Evolutionary conservation across 2,329 filamentous ascomycete species (phyloP).

Genomic region (Xylaria sp.): DNA sequence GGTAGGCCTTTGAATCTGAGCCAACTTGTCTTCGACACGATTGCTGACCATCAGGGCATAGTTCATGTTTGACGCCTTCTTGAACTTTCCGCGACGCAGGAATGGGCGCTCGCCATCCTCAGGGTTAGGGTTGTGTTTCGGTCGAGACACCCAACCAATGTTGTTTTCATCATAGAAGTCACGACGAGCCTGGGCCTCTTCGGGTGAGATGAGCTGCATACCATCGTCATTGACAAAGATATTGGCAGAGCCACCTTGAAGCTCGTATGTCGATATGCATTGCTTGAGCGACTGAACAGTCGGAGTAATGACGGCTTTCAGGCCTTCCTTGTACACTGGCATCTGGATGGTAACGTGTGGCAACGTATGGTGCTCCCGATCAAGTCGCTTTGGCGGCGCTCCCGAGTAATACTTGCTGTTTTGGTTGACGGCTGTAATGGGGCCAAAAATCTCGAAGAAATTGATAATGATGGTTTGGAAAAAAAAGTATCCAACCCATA

Average conservation of each 20-base stretch:
- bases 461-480: conserved; percentile 61
- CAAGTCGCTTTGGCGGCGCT: conserved; percentile 50
- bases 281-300: conserved; percentile 66
- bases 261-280: conserved; percentile 67
- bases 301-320: conserved; percentile 62
- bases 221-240: conserved; percentile 77
- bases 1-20: conserved; percentile 62
- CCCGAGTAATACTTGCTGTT: conserved; percentile 61
- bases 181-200: conserved; percentile 59
- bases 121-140: conserved; percentile 62
- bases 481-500: conserved; percentile 66
- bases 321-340: conserved; percentile 62
- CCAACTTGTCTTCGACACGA: conserved; percentile 76
- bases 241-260: conserved; percentile 72
- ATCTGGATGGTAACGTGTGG: conserved; percentile 61
- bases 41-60: conserved; percentile 74
- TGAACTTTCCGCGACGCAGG: conserved; percentile 71
- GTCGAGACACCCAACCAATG: conserved; percentile 66
- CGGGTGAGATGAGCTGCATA: conserved; percentile 67
- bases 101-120: conserved; percentile 61
- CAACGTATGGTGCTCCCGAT: conserved; percentile 54
- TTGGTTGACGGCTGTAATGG: conserved; percentile 55
- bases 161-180: conserved; percentile 68
- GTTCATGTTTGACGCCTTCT: conserved; percentile 80
- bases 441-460: conserved; percentile 62